Conservation (phyloP, 1,284 basidiomycete genomes). For the Puccinia polysora region DNA sequence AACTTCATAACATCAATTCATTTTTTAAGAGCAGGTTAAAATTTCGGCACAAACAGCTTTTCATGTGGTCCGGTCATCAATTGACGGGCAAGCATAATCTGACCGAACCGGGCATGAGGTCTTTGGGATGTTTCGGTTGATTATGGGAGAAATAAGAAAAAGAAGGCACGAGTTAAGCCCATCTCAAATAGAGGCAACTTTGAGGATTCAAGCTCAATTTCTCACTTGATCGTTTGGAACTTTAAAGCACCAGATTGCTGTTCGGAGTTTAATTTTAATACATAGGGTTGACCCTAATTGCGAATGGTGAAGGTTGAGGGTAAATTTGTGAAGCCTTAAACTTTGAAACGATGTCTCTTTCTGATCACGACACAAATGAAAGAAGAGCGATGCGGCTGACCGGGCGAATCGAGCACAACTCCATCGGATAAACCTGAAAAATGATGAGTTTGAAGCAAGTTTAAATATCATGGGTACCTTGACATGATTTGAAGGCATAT, state of each 20-base stretch:
- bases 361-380: too few species aligned
- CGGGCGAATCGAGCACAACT: conserved; percentile 20
- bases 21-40: too few species aligned
- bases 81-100: conserved; percentile 18
- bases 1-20: too few species aligned
- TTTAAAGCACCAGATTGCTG: conserved; percentile 29
- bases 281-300: conserved; percentile 32
- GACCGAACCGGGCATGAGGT: conserved; percentile 8
- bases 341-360: too few species aligned
- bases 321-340: too few species aligned
- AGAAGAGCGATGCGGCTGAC: too few species aligned
- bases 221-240: conserved; percentile 32
- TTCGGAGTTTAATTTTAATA: conserved; percentile 6
- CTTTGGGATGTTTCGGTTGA: too few species aligned
- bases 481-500: neutral
- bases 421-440: conserved; percentile 31
- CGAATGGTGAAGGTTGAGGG: neutral
- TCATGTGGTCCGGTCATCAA: conserved; percentile 2
- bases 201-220: too few species aligned
- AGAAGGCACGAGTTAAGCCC: too few species aligned
- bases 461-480: neutral
- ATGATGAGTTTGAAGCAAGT: neutral
- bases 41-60: conserved; percentile 4
- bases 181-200: too few species aligned
- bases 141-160: neutral